phyloP scores from a whole-genome alignment of 2,329 filamentous ascomycete genomes.

The Neonectria magnoliae region DNA sequence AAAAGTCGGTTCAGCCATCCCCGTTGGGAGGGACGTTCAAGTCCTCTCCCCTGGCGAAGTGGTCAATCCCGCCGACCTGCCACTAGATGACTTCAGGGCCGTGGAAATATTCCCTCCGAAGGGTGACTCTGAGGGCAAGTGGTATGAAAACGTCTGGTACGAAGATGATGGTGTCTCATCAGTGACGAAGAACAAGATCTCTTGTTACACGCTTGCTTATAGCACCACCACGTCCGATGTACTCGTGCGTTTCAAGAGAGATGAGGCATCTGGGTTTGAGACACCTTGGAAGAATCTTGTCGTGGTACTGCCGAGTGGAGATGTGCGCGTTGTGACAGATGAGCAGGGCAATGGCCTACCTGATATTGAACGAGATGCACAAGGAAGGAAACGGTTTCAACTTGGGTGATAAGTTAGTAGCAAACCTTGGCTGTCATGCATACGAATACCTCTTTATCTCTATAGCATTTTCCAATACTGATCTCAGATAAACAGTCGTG shows the following conservation, averaged over 20 bases:
- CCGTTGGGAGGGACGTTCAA: constrained; percentile 51
- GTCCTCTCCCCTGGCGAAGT: constrained; percentile 49
- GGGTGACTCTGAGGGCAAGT: constrained; percentile 30
- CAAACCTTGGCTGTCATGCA: too few relatives aligned
- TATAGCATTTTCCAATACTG: too few relatives aligned
- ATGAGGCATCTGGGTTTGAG: constrained; percentile 47
- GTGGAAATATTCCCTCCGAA: constrained; percentile 56
- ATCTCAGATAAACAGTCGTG: background rate
- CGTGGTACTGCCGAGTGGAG: constrained; percentile 47
- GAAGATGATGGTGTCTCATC: constrained; percentile 52
- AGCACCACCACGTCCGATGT: constrained; percentile 31
- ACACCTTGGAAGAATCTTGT: constrained; percentile 48
- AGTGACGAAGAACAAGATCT: constrained; percentile 45
- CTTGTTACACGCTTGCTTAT: constrained; percentile 46
- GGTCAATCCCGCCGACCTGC: constrained; percentile 51
- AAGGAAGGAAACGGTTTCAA: background rate
- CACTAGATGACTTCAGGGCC: constrained; percentile 54
- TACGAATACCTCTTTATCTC: too few relatives aligned
- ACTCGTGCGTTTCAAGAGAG: constrained; percentile 41
- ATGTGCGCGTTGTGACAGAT: constrained; percentile 24
- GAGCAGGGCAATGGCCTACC: background rate
- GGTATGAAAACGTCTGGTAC: constrained; percentile 47
- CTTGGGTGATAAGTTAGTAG: too few relatives aligned
- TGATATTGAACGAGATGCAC: background rate
- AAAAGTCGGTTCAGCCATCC: constrained; percentile 52